Conservation (phyloP, 805 yeast genomes). For the Tetrapisispora phaffii region DNA sequence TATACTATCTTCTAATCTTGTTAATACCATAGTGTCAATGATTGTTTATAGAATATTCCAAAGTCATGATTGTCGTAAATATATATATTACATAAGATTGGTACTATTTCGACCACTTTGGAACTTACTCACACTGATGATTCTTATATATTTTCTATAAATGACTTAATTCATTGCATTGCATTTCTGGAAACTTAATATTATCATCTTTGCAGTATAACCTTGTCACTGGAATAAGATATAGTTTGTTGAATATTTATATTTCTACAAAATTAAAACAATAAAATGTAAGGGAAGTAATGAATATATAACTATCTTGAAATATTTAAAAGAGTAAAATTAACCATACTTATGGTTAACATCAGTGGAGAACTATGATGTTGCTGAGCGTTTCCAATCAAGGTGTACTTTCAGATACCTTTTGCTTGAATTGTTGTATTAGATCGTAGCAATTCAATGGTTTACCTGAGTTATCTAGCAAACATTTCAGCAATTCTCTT, state of each 20-base stretch:
- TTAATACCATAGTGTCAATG: no score
- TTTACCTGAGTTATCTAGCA: constrained; percentile 47
- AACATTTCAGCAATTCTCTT: constrained; percentile 45
- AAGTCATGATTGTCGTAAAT: no score
- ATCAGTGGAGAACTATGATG: background rate
- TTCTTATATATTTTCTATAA: no score
- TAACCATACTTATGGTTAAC: background rate
- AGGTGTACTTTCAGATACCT: background rate
- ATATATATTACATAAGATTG: no score
- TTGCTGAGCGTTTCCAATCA: background rate
- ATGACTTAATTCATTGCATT: no score
- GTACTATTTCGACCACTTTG: no score
- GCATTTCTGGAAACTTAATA: no score
- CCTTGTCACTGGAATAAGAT: no score
- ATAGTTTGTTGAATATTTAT: background rate
- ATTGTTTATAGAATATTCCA: no score
- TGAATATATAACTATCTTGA: background rate
- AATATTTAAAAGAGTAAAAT: background rate
- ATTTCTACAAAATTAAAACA: background rate
- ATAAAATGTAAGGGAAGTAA: background rate
- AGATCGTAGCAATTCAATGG: constrained; percentile 78
- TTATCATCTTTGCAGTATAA: no score
- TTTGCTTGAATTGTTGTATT: constrained; percentile 54
- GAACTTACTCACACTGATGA: no score
- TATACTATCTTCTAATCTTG: no score